Evolutionary conservation across 2,329 filamentous ascomycete genomes (phyloP).

Genomic region (Thielaviopsis euricoi): DNA sequence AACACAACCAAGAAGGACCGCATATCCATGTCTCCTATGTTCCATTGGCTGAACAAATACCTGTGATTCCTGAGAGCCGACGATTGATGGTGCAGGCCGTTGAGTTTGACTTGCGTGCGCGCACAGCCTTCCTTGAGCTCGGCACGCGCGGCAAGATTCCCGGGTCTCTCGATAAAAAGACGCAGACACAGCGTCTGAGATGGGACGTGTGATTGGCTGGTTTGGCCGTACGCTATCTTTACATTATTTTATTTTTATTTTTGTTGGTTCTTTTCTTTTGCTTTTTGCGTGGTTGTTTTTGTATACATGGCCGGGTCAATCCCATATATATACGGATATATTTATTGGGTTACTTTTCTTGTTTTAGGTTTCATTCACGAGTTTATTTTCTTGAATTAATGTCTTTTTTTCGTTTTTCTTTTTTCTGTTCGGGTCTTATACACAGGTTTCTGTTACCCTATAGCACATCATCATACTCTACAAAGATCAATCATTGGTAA

Average conservation of each 20-base stretch:
- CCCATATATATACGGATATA: too few species aligned
- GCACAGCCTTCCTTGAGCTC: slow-evolving; percentile 32
- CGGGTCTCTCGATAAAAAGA: slow-evolving; percentile 30
- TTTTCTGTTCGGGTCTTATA: too few species aligned
- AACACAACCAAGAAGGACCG: not conserved
- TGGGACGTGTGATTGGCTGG: slow-evolving; percentile 23
- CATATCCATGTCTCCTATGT: not conserved
- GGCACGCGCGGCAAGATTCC: slow-evolving; percentile 36
- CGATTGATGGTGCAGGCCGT: slow-evolving; percentile 39
- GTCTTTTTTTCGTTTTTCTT: too few species aligned
- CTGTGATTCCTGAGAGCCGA: slow-evolving; percentile 31
- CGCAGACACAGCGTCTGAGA: slow-evolving; percentile 26
- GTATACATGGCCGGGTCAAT: too few species aligned
- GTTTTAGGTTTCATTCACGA: too few species aligned
- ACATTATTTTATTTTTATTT: not conserved
- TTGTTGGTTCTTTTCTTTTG: not conserved
- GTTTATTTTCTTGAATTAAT: too few species aligned
- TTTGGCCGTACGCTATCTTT: too few species aligned
- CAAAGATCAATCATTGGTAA: not conserved
- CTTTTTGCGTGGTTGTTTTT: too few species aligned
- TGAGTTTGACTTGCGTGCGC: slow-evolving; percentile 38
- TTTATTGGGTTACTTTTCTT: too few species aligned
- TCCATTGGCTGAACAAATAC: not conserved
- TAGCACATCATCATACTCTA: not conserved
- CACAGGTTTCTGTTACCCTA: too few species aligned